Evolutionary conservation across 2,329 filamentous ascomycete genomes (phyloP), one percentile per base, ranked within the genome.

Genomic region (Penicillium sp.): DNA sequence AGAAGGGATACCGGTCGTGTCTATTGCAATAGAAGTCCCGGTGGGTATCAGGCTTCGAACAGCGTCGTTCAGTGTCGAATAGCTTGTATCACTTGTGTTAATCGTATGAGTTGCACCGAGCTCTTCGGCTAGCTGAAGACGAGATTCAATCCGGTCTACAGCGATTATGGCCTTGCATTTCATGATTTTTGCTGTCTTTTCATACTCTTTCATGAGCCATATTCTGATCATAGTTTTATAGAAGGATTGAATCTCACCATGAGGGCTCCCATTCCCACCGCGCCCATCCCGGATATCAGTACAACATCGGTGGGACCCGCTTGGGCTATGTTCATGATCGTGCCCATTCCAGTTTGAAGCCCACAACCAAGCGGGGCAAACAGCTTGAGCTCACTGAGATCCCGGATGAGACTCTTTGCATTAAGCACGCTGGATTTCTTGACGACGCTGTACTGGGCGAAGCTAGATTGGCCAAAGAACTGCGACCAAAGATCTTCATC

Each of bases 261-360:
- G 44, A 81, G 62, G 3, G 76, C 76, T 7, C 67, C 70, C 46
- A 80, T 67, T 1, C 78, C 78, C 0, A 81, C 77, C 23, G 76
- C 77, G 3, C 78, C 77, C 0, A 79, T 65, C 8, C 77, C 78
- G 30, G 76, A 64, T 32, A 80, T 67, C 23, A 74, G 67, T 30
- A 80, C 64, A 7, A 68, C 60, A 53, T 78, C 75, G 0, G 66
- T 60, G 4, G 65, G 55, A 7, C 63, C 66, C 0, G 72, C 72
- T 19, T 74, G 60, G 0, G 73, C 71, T n/a, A 74, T 71, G 47
- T 76, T 75, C 47, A 73, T 53, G 6, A 76, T 68, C 5, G 74
- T 67, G 18, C 68, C 68, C 27, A 65, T 63, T 1, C 68, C 68
- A 2, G 67, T 70, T 61, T 68, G 67, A n/a, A 69, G 56, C 4